phyloP scores from a whole-genome alignment of 2,329 filamentous ascomycete genomes.

The Monosporascus sp. region DNA sequence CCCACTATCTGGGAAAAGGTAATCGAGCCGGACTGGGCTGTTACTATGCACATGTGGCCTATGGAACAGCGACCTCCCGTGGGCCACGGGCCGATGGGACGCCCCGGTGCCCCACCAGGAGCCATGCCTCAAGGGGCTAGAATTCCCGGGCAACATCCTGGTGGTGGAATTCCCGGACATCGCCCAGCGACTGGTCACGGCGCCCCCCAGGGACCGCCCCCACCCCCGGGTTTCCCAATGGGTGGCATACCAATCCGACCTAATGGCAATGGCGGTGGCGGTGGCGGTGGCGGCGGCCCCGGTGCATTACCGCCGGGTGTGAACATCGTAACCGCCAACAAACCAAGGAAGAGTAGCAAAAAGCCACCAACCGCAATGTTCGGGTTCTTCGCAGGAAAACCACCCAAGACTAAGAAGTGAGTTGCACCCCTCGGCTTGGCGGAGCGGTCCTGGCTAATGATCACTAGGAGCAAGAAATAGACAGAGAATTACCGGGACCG shows the following conservation, averaged over 20 bases:
- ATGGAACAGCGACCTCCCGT: conserved; percentile 32
- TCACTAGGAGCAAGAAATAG: no score
- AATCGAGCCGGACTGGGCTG: conserved; percentile 69
- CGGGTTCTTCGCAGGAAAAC: neutral
- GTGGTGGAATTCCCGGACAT: neutral
- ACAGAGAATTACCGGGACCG: no score
- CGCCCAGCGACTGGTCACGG: neutral
- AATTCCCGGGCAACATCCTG: neutral
- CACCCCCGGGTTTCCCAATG: neutral
- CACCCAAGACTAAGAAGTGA: conserved; percentile 11
- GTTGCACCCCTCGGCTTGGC: neutral
- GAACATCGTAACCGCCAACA: neutral
- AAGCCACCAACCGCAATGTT: neutral
- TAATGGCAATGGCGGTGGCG: neutral
- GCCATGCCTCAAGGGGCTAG: neutral
- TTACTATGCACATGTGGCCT: conserved; percentile 63
- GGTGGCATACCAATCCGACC: neutral
- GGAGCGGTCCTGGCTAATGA: no score
- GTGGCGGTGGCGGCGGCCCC: neutral
- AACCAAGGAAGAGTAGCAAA: neutral
- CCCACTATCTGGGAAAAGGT: conserved; percentile 78
- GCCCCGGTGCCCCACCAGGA: neutral
- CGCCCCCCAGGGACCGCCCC: neutral
- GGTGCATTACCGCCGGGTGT: neutral
- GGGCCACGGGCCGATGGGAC: conserved; percentile 8